Conservation (phyloP, 148 eudicot species). For the Rheum nobile region DNA sequence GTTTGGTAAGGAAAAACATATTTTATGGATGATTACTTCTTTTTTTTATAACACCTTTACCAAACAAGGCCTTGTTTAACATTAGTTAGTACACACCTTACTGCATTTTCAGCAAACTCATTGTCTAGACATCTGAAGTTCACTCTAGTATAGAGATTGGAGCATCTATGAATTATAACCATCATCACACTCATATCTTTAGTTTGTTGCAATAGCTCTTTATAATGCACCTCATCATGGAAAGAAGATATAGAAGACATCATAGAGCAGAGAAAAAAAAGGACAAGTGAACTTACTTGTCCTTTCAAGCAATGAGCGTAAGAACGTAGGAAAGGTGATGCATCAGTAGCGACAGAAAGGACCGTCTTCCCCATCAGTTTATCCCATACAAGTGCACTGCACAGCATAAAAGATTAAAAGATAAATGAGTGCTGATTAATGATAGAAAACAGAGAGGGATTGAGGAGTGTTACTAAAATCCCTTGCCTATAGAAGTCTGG, state of each 20-base stretch:
- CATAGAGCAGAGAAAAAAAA: background rate
- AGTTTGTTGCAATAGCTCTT: background rate
- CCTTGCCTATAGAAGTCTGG: slow-evolving; percentile 58
- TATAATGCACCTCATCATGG: background rate
- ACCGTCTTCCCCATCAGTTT: slow-evolving; percentile 54
- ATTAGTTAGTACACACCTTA: background rate
- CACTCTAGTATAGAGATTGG: background rate
- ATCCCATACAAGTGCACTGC: slow-evolving; percentile 66
- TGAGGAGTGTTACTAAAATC: background rate
- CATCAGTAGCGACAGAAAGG: slow-evolving; percentile 26
- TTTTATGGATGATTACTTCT: too few species aligned
- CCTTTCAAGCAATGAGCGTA: slow-evolving; percentile 62
- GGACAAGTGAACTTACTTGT: slow-evolving; percentile 26
- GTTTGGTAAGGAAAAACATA: too few species aligned
- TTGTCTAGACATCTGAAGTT: background rate
- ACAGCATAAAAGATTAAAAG: background rate
- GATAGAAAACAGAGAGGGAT: background rate
- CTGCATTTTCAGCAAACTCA: background rate
- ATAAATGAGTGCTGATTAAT: background rate
- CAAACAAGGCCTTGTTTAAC: background rate
- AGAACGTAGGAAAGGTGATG: slow-evolving; percentile 37
- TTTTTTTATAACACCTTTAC: too few species aligned
- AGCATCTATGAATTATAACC: background rate
- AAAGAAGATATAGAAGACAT: background rate
- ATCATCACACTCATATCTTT: background rate